These are phyloP conservation scores for Phytophthora pistaciae DNA, from an alignment of 352 stramenopile genomes.

Conservation along the genomic window DNA sequence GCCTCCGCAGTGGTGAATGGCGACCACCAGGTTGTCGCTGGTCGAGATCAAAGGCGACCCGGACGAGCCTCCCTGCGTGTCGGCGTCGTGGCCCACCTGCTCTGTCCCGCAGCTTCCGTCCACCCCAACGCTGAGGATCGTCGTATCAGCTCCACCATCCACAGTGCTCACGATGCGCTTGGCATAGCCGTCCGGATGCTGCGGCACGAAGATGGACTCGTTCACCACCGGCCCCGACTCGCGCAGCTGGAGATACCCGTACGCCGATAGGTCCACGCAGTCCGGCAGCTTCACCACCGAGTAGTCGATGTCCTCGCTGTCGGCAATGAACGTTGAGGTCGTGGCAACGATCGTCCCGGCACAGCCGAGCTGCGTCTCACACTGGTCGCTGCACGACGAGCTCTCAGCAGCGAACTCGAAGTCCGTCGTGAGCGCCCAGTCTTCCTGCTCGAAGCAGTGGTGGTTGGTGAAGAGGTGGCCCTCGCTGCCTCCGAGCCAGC, in stretches of 20 bases:
- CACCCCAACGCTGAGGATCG: conserved; percentile 39
- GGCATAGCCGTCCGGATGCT: conserved; percentile 55
- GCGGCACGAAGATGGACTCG: conserved; percentile 72
- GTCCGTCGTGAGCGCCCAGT: conserved; percentile 43
- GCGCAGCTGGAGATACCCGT: conserved; percentile 69
- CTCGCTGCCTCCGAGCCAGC: conserved; percentile 67
- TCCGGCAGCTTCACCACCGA: conserved; percentile 62
- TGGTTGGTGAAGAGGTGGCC: conserved; percentile 81
- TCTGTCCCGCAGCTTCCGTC: conserved; percentile 44
- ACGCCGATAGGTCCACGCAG: conserved; percentile 40
- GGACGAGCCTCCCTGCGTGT: conserved; percentile 57
- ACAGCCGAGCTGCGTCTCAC: conserved; percentile 52
- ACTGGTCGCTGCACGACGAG: conserved; percentile 54
- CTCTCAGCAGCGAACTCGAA: conserved; percentile 74
- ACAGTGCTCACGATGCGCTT: conserved; percentile 62
- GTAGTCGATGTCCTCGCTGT: conserved; percentile 56
- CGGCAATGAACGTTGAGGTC: conserved; percentile 53
- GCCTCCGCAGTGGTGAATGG: conserved; percentile 63
- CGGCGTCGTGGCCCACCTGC: conserved; percentile 55
- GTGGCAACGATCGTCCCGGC: conserved; percentile 53
- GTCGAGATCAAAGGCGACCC: conserved; percentile 53
- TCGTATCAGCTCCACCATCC: conserved; percentile 35
- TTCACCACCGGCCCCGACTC: conserved; percentile 39
- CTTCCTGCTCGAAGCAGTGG: conserved; percentile 60
- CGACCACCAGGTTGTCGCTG: conserved; percentile 59